Base-by-base conservation (phyloP, 352 stramenopile genomes). In the Pythium oligandrum region DNA sequence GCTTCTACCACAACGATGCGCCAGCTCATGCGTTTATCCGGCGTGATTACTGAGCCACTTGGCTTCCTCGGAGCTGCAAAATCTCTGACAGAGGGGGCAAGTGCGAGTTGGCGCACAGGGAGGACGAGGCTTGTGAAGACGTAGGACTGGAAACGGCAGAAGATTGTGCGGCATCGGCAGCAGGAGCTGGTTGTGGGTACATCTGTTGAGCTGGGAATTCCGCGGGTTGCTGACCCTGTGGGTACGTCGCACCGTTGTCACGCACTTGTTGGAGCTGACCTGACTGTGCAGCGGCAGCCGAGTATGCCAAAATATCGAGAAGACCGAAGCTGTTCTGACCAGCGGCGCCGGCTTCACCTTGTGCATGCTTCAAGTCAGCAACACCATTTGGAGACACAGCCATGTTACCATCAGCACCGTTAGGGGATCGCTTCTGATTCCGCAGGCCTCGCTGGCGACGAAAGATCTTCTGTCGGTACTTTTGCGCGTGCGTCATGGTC, bases 401-500 rank as follows among this genome's bases (percentile, higher is more conserved):
- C 31, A 79, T 67, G 44, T 80, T 76, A 10, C 63, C 48, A 46
- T 73, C 65, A 3, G 64, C 52, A 40, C 46, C 60, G 17, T 26
- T 26, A 3, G 58, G 62, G 42, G 1, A 47, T 54, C 61, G 51
- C 73, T 90, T 90, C 57, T 88, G 78, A 60, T 90, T 90, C 56
- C 77, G 77, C 56, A 92, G 57, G 0, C 78, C 82, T 26, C 78
- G 73, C 61, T 87, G 77, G 44, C 78, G 78, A 4, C 82, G 73
- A 56, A 81, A 71, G 53, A 90, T 89, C 69, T 91, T 91, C 56
- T 91, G 81, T 11, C 81, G 78, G 63, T 91, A 91, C 66, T 91
- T 91, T 35, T 91, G 81, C 42, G 81, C 81, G 53, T 91, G 81
- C 0, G 81, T 91, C 81, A 91, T 91, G 37, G 98, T 98, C 70